Evolutionary conservation across 1,284 basidiomycete genomes (phyloP), one percentile per base, ranked within the genome.

Genomic region (Irpex rosettiformis): DNA sequence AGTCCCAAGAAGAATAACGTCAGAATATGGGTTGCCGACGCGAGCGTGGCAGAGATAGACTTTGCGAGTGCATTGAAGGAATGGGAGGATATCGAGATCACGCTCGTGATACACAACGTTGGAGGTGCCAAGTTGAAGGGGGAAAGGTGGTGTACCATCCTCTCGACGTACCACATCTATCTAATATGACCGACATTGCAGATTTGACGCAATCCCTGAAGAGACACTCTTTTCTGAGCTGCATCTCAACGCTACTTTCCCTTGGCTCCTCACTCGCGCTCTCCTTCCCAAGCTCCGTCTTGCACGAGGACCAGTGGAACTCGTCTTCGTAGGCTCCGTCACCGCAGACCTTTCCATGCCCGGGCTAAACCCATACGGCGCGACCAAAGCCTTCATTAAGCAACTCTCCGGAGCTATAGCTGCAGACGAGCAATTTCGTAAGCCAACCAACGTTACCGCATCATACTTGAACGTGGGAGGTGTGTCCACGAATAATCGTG

Each of bases 81-180:
- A 7, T 69, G 64, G 59, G 61, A 62, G 40, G 62, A 63, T 24
- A 57, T 72, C 25, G 65, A 71, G 57, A 65, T 72, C 54, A 71
- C 70, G 10, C 55, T 70, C 18, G 64, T 72, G 21, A 52, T 71
- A 4, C 65, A 72, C 58, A 72, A 72, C 56, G 70, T 70, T 28
- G 70, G 70, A 4, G 65, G 67, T 6, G 62, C 57, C n/a, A 43
- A 37, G 16, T 30, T 48, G 27, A 47, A 47, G 24, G 16, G 16
- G 27, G 42, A 18, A 42, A 54, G 42, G 18, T 33, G 10, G 25
- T 40, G 57, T 58, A 33, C 21, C 33, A 11, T 47, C 16, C 13
- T 3, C 16, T 21, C 24, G 10, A 1, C 45, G 18, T n/a, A 10
- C 18, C 16, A 21, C 45, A 21, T 11, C 1, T 47, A 25, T 21